phyloP scores from a whole-genome alignment of 1,284 basidiomycete genomes.

The Rhodotorula sp. region DNA sequence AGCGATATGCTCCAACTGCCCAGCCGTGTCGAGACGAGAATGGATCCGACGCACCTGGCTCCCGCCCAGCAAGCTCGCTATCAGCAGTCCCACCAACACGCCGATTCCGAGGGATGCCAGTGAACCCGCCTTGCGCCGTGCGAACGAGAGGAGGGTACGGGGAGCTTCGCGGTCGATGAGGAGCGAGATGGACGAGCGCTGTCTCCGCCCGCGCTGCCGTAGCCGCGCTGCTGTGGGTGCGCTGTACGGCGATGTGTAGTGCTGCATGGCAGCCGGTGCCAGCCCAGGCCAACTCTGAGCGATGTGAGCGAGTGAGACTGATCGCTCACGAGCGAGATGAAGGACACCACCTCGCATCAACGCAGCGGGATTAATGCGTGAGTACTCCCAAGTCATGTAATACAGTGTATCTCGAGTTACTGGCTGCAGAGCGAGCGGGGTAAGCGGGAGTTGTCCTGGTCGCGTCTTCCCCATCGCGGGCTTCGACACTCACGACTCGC shows the following conservation, averaged over 20 bases:
- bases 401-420: too few species aligned
- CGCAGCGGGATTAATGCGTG: too few species aligned
- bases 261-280: background rate
- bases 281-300: background rate
- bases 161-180: constrained; percentile 19
- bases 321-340: background rate
- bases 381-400: too few species aligned
- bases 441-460: too few species aligned
- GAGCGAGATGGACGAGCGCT: constrained; percentile 24
- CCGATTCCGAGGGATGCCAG: constrained; percentile 32
- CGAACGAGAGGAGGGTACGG: constrained; percentile 20
- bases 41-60: constrained; percentile 15
- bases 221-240: constrained; percentile 12
- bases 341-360: too few species aligned
- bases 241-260: constrained; percentile 17
- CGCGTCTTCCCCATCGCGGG: too few species aligned
- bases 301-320: background rate
- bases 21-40: background rate
- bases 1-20: constrained; percentile 8
- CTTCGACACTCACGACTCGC: too few species aligned
- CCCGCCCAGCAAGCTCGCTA: constrained; percentile 31
- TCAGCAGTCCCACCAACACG: constrained; percentile 33
- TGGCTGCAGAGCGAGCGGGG: too few species aligned
- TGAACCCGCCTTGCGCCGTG: constrained; percentile 31
- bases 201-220: constrained; percentile 21